Evolutionary conservation across 164 flowering plant species (phyloP).

Genomic region (Vitis rotundifolia): DNA sequence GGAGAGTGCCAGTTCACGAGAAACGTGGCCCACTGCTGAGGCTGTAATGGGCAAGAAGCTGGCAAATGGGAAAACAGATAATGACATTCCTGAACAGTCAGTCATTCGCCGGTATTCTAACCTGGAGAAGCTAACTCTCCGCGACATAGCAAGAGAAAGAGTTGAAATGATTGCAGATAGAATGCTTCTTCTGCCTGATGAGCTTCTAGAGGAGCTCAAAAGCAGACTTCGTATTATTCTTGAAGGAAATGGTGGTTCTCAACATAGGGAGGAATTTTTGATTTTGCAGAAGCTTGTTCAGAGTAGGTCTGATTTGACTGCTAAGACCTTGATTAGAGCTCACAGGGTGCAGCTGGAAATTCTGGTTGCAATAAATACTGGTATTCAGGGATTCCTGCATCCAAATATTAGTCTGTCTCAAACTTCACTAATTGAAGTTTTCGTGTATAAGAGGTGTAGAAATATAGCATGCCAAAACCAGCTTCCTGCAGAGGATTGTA

Average conservation of each 20-base stretch:
- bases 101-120: conserved; percentile 65
- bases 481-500: conserved; percentile 94
- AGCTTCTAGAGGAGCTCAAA: conserved; percentile 74
- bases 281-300: conserved; percentile 79
- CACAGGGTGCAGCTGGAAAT: conserved; percentile 89
- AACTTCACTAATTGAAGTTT: conserved; percentile 83
- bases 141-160: conserved; percentile 75
- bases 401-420: conserved; percentile 87
- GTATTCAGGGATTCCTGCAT: conserved; percentile 91
- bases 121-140: conserved; percentile 69
- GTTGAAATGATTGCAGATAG: conserved; percentile 70
- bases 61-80: conserved; percentile 67
- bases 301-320: conserved; percentile 72
- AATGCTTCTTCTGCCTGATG: conserved; percentile 72
- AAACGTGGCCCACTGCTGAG: conserved; percentile 80
- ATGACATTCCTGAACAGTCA: conserved; percentile 59
- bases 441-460: conserved; percentile 86
- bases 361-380: conserved; percentile 87
- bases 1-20: conserved; percentile 94
- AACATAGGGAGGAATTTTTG: conserved; percentile 77
- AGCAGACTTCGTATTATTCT: conserved; percentile 70
- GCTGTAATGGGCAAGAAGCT: conserved; percentile 46
- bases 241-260: conserved; percentile 84
- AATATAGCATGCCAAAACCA: conserved; percentile 88
- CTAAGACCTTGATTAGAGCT: conserved; percentile 59